phyloP scores from a whole-genome alignment of 2,329 filamentous ascomycete genomes.

The Fusarium sp. region DNA sequence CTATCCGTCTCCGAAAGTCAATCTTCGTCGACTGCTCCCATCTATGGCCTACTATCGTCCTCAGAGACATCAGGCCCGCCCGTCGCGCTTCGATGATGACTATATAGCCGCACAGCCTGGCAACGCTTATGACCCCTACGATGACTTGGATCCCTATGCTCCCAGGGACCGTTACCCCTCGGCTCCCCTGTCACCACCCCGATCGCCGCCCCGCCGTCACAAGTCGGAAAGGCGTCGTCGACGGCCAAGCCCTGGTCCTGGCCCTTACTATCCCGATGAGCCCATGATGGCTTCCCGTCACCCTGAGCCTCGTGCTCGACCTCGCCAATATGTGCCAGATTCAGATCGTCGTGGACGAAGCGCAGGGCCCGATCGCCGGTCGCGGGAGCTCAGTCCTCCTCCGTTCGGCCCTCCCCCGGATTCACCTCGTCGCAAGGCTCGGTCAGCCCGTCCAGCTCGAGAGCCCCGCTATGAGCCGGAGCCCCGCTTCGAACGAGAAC shows the following conservation, averaged over 20 bases:
- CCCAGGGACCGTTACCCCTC: slow-evolving; percentile 31
- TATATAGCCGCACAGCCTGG: slow-evolving; percentile 39
- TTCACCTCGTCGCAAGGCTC: slow-evolving; percentile 36
- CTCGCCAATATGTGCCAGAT: slow-evolving; percentile 22
- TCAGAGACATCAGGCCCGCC: slow-evolving; percentile 43
- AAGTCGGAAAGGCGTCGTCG: slow-evolving; percentile 44
- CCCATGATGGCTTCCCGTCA: slow-evolving; percentile 21
- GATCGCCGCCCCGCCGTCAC: slow-evolving; percentile 42
- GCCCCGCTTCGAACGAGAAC: slow-evolving; percentile 14
- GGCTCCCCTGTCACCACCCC: slow-evolving; percentile 13
- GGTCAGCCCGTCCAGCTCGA: slow-evolving; percentile 27
- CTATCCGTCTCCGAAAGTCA: not conserved
- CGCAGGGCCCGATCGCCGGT: slow-evolving; percentile 31
- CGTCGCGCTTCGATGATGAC: slow-evolving; percentile 47
- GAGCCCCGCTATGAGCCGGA: slow-evolving; percentile 5
- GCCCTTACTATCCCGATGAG: slow-evolving; percentile 35
- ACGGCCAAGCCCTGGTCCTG: slow-evolving; percentile 34
- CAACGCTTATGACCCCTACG: slow-evolving; percentile 41
- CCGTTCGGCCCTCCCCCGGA: slow-evolving; percentile 39
- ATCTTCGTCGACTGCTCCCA: slow-evolving; percentile 2
- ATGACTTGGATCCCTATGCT: slow-evolving; percentile 26
- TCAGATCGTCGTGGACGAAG: slow-evolving; percentile 45
- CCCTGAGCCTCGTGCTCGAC: slow-evolving; percentile 18
- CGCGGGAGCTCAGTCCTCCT: slow-evolving; percentile 35
- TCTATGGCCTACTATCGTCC: slow-evolving; percentile 48